A percentile compares a stretch with the other conserved stretches of the same genome.
Conservation (phyloP, 257 asterid genomes). For the Apocynum venetum region DNA sequence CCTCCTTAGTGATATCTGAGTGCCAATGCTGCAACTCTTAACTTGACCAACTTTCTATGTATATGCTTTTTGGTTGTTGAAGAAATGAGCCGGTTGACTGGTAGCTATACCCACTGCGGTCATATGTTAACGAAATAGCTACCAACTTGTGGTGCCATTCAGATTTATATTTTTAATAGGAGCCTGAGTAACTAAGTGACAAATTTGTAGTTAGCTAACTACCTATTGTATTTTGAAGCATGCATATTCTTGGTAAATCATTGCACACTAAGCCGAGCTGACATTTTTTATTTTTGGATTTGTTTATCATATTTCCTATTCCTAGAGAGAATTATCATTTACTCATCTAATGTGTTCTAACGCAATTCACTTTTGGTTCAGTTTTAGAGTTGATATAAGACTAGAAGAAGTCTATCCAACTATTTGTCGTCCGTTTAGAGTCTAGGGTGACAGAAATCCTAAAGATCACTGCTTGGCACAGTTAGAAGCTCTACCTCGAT, state of each 20-base stretch:
- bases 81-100: not conserved
- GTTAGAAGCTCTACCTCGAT: no score
- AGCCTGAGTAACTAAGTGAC: not conserved
- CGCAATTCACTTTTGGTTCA: no score
- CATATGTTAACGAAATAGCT: not conserved
- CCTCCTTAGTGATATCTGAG: not conserved
- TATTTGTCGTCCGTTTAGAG: no score
- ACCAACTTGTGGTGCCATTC: not conserved
- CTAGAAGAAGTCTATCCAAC: no score
- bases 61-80: not conserved
- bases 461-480: no score
- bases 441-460: no score
- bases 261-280: not conserved
- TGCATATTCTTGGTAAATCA: not conserved
- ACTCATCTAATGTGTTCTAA: no score
- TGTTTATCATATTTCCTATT: not conserved
- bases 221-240: not conserved
- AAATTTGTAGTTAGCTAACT: not conserved
- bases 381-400: no score
- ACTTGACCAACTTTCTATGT: not conserved
- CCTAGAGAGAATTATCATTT: no score
- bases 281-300: not conserved
- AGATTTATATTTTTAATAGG: not conserved
- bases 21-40: not conserved
- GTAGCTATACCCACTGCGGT: not conserved